Conservation (phyloP, 192 early-diverging fungal species). For the Anaeromyces robustus region DNA sequence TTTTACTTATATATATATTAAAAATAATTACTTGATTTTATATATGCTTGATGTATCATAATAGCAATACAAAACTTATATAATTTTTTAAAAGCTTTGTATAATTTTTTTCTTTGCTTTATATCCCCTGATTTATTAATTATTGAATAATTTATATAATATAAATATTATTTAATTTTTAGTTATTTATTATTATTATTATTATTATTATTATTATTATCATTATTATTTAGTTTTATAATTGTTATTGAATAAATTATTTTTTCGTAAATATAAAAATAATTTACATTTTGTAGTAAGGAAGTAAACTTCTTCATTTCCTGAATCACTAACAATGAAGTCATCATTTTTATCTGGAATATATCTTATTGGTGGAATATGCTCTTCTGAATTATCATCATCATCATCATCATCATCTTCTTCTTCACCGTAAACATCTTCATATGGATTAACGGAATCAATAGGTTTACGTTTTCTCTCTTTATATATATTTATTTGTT, state of each 20-base stretch:
- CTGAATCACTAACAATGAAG: neutral
- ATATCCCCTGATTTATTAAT: neutral
- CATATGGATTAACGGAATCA: neutral
- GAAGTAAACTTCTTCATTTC: neutral
- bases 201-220: no score
- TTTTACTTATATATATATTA: no score
- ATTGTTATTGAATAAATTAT: no score
- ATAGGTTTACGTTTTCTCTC: neutral
- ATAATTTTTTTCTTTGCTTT: neutral
- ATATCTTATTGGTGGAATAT: neutral
- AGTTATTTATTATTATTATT: no score
- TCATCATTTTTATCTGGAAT: neutral
- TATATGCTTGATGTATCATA: neutral
- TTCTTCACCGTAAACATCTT: neutral
- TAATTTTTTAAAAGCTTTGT: neutral
- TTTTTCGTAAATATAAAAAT: no score
- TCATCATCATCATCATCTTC: neutral
- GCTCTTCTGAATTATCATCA: neutral
- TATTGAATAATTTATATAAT: no score
- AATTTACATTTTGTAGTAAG: neutral
- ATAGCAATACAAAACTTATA: neutral
- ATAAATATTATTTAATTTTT: no score
- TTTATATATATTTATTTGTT: neutral
- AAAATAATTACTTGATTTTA: neutral
- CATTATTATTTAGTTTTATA: no score